phyloP scores from a whole-genome alignment of 441 rosid genomes.

The Erodium trifolium region DNA sequence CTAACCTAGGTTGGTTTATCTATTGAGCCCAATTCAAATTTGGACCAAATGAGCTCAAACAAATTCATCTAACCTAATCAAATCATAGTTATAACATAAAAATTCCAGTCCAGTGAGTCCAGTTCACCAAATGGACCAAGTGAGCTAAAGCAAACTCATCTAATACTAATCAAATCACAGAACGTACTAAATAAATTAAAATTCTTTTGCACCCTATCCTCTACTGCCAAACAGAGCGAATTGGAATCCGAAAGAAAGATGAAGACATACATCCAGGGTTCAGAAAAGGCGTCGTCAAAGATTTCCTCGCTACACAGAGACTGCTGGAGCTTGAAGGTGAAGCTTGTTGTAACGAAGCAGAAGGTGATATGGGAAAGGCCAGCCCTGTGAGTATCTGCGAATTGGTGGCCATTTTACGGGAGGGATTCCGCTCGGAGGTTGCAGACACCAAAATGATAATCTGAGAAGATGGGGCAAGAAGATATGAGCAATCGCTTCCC shows the following conservation, averaged over 20 bases:
- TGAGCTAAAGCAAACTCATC: too few relatives aligned
- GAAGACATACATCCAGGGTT: conserved; percentile 3
- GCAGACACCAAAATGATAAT: background rate
- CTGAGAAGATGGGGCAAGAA: background rate
- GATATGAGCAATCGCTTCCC: too few relatives aligned
- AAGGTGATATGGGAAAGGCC: conserved; percentile 25
- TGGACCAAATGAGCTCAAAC: too few relatives aligned
- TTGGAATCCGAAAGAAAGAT: background rate
- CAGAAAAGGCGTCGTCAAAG: background rate
- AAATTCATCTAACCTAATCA: too few relatives aligned
- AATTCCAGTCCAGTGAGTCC: too few relatives aligned
- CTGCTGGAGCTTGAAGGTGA: conserved; percentile 1
- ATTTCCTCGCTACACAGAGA: too few relatives aligned
- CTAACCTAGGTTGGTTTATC: background rate
- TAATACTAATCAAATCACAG: too few relatives aligned
- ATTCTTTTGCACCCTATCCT: too few relatives aligned
- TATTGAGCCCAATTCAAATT: too few relatives aligned
- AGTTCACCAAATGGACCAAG: too few relatives aligned
- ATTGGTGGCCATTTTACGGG: conserved; percentile 28
- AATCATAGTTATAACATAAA: too few relatives aligned
- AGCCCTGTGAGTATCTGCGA: conserved; percentile 39
- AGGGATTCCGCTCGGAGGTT: background rate
- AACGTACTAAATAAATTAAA: too few relatives aligned
- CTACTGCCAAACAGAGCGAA: background rate
- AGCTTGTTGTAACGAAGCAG: conserved; percentile 23